Base-by-base conservation (phyloP, 495 filamentous ascomycete genomes). In the Xylaria telfairii region DNA sequence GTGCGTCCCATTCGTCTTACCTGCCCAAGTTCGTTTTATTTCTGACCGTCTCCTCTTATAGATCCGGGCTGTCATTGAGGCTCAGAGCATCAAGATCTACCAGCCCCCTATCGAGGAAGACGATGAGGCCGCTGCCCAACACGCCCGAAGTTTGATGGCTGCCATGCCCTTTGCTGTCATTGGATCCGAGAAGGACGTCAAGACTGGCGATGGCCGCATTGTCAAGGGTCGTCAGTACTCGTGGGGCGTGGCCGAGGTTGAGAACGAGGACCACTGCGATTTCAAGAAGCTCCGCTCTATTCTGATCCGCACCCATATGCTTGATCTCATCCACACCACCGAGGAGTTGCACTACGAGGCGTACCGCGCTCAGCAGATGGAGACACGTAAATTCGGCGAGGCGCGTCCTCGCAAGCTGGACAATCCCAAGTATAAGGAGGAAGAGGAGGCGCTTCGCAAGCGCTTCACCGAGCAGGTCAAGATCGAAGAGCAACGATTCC, bases 391-490 rank as follows among this genome's bases (percentile, higher is more conserved):
- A 84, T 98, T 98, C 74, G 96, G 96, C 81, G 96, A 99, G 87
- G 95, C 95, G 53, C 89, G 96, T 65, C 96, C 96, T 72, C 87
- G 94, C 82, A 99, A 99, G 87, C 88, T 99, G 71, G 96, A 99
- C 87, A 99, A 99, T 87, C 96, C 96, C 82, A 98, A 98, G 88
- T 99, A 98, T 90, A 99, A 99, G 88, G 96, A 99, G 81, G 96
- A 99, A 82, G 96, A 99, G 78, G 96, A 99, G 87, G 93, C 91
- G 72, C 87, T 99, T 74, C 90, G 96, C 81, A 99, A 99, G 92
- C 89, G 96, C 72, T 99, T 99, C 86, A 99, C 96, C 73, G 96
- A 99, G 86, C 96, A 99, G 82, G 96, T 98, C 85, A 99, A 99
- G 91, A 92, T 98, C 77, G 96, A 99, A 87, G 96, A 99, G 84